phyloP scores from a whole-genome alignment of 2,329 filamentous ascomycete species.

The Aspergillus sergii region DNA sequence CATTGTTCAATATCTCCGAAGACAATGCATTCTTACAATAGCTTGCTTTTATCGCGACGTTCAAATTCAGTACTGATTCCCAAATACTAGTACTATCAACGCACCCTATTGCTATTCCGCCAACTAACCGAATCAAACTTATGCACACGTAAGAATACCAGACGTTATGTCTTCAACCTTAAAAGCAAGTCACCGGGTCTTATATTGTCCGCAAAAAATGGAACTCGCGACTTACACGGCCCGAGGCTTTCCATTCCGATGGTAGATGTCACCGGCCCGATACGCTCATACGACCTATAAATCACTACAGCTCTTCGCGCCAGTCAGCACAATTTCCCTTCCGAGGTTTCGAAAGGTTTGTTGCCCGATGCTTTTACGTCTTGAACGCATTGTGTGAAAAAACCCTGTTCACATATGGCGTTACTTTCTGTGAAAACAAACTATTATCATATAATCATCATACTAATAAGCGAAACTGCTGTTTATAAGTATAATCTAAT shows the following conservation, averaged over 20 bases:
- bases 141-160: neutral
- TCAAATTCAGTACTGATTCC: neutral
- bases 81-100: neutral
- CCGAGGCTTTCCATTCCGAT: neutral
- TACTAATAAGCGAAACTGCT: too few relatives aligned
- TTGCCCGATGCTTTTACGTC: neutral
- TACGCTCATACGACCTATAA: neutral
- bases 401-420: neutral
- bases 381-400: neutral
- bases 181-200: neutral
- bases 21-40: constrained; percentile 4
- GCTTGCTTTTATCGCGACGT: neutral
- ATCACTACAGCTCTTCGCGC: neutral
- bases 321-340: neutral
- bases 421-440: neutral
- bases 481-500: neutral
- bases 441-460: neutral
- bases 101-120: neutral
- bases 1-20: constrained; percentile 27
- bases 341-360: neutral
- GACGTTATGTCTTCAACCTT: neutral
- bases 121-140: neutral
- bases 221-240: neutral
- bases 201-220: neutral
- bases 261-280: neutral